These are phyloP conservation scores for Tarenaya hassleriana DNA, from an alignment of 345 rosid genomes.

Conservation along the genomic window DNA sequence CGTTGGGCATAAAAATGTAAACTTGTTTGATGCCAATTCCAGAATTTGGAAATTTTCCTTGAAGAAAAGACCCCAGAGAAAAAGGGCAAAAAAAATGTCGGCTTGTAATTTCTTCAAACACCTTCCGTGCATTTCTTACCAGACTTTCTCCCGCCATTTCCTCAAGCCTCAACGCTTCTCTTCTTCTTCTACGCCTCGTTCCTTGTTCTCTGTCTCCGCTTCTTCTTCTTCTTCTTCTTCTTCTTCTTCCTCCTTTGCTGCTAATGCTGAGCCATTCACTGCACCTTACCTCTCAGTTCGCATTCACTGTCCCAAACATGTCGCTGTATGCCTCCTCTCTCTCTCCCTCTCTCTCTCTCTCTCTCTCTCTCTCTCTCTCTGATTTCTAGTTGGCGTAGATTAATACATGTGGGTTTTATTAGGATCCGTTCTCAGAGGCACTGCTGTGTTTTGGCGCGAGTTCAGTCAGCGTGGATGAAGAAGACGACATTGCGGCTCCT, in stretches of 20 bases:
- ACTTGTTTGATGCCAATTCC: too few species aligned
- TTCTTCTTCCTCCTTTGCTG: slow-evolving; percentile 14
- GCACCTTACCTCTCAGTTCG: slow-evolving; percentile 64
- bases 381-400: slow-evolving; percentile 3
- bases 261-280: slow-evolving; percentile 12
- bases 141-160: slow-evolving; percentile 33
- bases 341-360: slow-evolving; percentile 1
- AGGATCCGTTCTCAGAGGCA: slow-evolving; percentile 81
- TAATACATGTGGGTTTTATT: slow-evolving; percentile 17
- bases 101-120: slow-evolving; percentile 59
- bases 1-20: too few species aligned
- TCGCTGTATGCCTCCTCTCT: slow-evolving; percentile 35
- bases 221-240: slow-evolving; percentile 18
- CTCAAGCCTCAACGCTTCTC: slow-evolving; percentile 20
- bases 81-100: slow-evolving; percentile 28
- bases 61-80: background rate
- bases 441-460: slow-evolving; percentile 78
- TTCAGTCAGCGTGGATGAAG: slow-evolving; percentile 53
- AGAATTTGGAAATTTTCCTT: too few species aligned
- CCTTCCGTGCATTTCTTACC: slow-evolving; percentile 30
- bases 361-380: slow-evolving; percentile 2
- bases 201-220: slow-evolving; percentile 16
- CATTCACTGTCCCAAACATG: slow-evolving; percentile 47
- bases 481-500: slow-evolving; percentile 22
- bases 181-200: slow-evolving; percentile 14